A percentile compares a stretch with the other conserved stretches of the same genome.
phyloP scores from a whole-genome alignment of 306 rosid genomes.

The Senna tora region DNA sequence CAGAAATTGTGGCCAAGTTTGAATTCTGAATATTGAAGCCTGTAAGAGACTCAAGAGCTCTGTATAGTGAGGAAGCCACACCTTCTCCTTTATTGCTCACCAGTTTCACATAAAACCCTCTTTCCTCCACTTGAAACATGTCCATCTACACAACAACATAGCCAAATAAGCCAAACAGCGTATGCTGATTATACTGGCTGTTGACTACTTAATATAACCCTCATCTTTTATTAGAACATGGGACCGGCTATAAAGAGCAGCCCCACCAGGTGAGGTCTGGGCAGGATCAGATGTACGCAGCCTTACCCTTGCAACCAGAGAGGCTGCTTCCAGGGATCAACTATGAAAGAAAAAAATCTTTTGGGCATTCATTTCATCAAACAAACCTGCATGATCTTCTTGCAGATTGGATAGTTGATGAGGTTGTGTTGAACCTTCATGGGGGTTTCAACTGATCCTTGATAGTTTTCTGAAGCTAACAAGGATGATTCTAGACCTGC shows the following conservation, averaged over 20 bases:
- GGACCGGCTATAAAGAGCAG: no score
- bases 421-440: slow-evolving; percentile 41
- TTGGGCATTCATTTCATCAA: not conserved
- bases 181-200: no score
- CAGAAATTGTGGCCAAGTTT: slow-evolving; percentile 64
- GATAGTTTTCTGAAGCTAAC: slow-evolving; percentile 41
- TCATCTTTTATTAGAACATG: no score
- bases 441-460: slow-evolving; percentile 42
- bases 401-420: slow-evolving; percentile 40
- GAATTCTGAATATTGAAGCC: slow-evolving; percentile 70
- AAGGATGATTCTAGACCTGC: slow-evolving; percentile 71
- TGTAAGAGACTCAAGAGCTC: slow-evolving; percentile 73
- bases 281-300: no score
- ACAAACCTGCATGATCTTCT: slow-evolving; percentile 69
- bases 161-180: slow-evolving; percentile 13
- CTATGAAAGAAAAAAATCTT: slow-evolving; percentile 1
- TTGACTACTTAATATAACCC: no score
- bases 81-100: slow-evolving; percentile 68
- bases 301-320: no score
- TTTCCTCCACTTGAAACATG: slow-evolving; percentile 84
- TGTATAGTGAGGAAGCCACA: slow-evolving; percentile 67
- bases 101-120: slow-evolving; percentile 70
- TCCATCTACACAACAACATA: slow-evolving; percentile 56
- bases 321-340: no score
- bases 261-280: no score